Conservation (phyloP, 768 basidiomycete species). For the Lactarius trivialis region DNA sequence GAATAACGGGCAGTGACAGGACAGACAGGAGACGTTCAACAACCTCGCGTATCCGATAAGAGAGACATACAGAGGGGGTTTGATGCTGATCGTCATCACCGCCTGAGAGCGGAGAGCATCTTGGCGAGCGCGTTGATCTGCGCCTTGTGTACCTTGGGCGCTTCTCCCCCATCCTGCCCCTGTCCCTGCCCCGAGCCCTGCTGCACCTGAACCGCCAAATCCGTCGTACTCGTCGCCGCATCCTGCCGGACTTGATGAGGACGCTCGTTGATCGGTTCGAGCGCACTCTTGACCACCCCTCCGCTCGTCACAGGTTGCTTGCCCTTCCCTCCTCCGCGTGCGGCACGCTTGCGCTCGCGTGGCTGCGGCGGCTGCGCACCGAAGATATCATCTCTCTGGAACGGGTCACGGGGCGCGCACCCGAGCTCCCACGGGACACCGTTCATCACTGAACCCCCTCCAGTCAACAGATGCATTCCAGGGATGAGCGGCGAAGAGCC, state of each 20-base stretch:
- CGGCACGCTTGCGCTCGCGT: slow-evolving; percentile 44
- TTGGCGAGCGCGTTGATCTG: slow-evolving; percentile 88
- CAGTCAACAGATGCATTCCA: slow-evolving; percentile 3
- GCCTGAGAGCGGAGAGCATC: slow-evolving; percentile 80
- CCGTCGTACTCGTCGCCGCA: slow-evolving; percentile 70
- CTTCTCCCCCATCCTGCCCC: slow-evolving; percentile 36
- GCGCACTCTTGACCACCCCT: slow-evolving; percentile 58
- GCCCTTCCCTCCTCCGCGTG: slow-evolving; percentile 14
- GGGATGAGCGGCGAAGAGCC: slow-evolving; percentile 1
- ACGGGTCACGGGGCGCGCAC: slow-evolving; percentile 60
- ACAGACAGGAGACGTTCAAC: no score
- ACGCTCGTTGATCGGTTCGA: slow-evolving; percentile 74
- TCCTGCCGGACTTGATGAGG: slow-evolving; percentile 48
- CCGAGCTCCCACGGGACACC: slow-evolving; percentile 73
- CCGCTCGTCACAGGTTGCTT: slow-evolving; percentile 7
- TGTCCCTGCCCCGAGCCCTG: slow-evolving; percentile 5
- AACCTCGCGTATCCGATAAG: neutral
- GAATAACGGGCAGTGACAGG: neutral
- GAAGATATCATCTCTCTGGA: slow-evolving; percentile 56
- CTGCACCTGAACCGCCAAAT: slow-evolving; percentile 35
- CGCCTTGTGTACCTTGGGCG: slow-evolving; percentile 80
- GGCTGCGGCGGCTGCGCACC: slow-evolving; percentile 53
- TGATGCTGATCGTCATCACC: slow-evolving; percentile 30
- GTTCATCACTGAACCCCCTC: slow-evolving; percentile 48
- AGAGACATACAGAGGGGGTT: neutral